phyloP scores from a whole-genome alignment of 805 yeast species.

The Saturnispora dispora region DNA sequence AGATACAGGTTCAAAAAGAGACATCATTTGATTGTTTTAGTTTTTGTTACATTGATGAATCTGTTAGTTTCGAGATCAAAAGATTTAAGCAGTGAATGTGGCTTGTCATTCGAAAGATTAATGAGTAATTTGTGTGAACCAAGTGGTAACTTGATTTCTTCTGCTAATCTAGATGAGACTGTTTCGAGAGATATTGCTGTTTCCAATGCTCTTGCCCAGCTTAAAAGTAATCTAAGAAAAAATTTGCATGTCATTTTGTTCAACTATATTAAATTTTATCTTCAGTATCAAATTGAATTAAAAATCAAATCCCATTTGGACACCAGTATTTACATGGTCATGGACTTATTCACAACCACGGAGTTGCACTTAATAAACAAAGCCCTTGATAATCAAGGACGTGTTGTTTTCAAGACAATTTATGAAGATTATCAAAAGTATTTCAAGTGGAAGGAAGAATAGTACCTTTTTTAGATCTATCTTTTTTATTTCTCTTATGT shows the following conservation, averaged over 20 bases:
- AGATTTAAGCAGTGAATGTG: slow-evolving; percentile 26
- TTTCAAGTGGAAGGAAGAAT: slow-evolving; percentile 75
- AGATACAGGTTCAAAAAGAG: slow-evolving; percentile 63
- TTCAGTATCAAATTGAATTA: slow-evolving; percentile 40
- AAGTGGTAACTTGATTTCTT: slow-evolving; percentile 22
- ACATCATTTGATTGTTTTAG: slow-evolving; percentile 52
- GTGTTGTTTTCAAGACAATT: slow-evolving; percentile 54
- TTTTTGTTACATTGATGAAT: slow-evolving; percentile 43
- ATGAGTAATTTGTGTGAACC: slow-evolving; percentile 72
- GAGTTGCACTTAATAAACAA: slow-evolving; percentile 58
- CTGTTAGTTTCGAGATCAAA: slow-evolving; percentile 28
- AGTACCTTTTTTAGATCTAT: background rate
- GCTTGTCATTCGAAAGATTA: slow-evolving; percentile 46
- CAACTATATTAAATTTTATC: slow-evolving; percentile 46
- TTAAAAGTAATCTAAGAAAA: slow-evolving; percentile 55
- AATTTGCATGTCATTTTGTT: slow-evolving; percentile 51
- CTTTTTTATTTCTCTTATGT: background rate
- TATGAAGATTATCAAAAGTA: slow-evolving; percentile 64
- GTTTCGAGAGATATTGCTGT: slow-evolving; percentile 25
- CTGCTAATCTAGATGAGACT: slow-evolving; percentile 12
- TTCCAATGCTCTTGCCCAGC: slow-evolving; percentile 44
- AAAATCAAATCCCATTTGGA: slow-evolving; percentile 40
- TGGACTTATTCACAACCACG: slow-evolving; percentile 58
- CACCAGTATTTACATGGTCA: slow-evolving; percentile 49
- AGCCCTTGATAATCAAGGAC: slow-evolving; percentile 59